Base-by-base conservation (phyloP, 257 asterid species). In the Marsdenia floribunda region DNA sequence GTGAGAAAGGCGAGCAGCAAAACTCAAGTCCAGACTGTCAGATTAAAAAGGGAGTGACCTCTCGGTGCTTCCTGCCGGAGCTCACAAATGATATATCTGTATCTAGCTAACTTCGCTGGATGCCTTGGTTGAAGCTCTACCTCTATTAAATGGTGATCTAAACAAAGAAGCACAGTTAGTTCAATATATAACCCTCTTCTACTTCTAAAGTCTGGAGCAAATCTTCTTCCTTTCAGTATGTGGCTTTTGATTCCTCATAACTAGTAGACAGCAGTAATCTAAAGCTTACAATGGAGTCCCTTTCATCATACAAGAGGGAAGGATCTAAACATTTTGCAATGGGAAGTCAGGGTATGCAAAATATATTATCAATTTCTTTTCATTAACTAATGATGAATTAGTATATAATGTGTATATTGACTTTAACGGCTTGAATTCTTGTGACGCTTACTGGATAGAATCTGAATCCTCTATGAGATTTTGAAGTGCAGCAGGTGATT, bases 111-210 rank as follows among this genome's bases (percentile, higher is more conserved):
- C 79, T 19, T 87, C 96, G 59, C 93, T 94, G 21, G 81, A 83
- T 44, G 90, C 85, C 79, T 77, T 82, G 81, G 82, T 85, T 24
- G 75, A 29, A 72, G 73, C 81, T 82, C 77, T 85, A 61, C 90
- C 86, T 86, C 97, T 86, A 3, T 80, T 87, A 79, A 91, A 93
- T 6, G 96, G 96, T 3, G 98, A 91, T 87, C 98, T 94, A 87
- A 80, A 38, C 40, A 78, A 40, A 70, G 57, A 60, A 53, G 66
- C 26, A 19, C 24, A 47, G 58, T 66, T 38, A 66, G 50, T 46
- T 3, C 37, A 0, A 55, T 24, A 38, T 50, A 37, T 70, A n/a
- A 15, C 52, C 29, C 37, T 15, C 46, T 35, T n/a, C 40, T 60
- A 22, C 67, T 61, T 13, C 46, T 26, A 13, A 55, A 73, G 58